Evolutionary conservation across 306 rosid genomes (phyloP), one percentile per base, ranked within the genome.

Genomic region (Arachis stenosperma): DNA sequence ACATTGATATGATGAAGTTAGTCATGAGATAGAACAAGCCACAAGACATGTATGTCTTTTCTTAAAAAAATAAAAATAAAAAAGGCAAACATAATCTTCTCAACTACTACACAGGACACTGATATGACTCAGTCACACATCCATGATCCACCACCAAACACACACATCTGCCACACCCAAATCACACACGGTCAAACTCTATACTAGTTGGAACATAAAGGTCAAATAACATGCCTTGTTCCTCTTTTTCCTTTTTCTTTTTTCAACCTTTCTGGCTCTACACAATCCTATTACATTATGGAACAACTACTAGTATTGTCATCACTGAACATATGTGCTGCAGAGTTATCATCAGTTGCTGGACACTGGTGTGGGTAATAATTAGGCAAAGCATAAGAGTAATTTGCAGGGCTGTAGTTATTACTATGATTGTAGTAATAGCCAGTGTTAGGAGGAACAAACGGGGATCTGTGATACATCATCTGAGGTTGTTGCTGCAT

Each of bases 381-480:
- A 54, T 63, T 68, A 61, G 89, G 81, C n/a, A 75, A 56, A 13
- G 80, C 73, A 65, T 80, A 67, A 10, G 86, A 41, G 55, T 81
- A 79, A 61, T 77, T 63, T 30, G 82, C 58, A 69, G 92, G 90
- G 55, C 10, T 67, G 13, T 86, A 81, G 63, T 79, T 79, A 70
- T 85, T 54, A 72, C 70, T 74, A 55, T 88, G 65, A 69, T 82
- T 83, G 77, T 81, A 73, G 85, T 84, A 86, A 81, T 89, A 93
- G 48, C 96, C 92, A 56, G 97, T 91, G 72, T 65, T 93, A 0
- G 97, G 82, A 22, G 98, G 93, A 75, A 86, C 48, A 29, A 65
- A 29, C 0, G 92, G 91, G 3, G 97, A 86, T 75, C 91, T 89
- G 30, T 93, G 87, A 78, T 89, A 91, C 98, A 93, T 89, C 90